phyloP scores from a whole-genome alignment of 768 basidiomycete genomes.

The Strobilomyces echinocephalus region DNA sequence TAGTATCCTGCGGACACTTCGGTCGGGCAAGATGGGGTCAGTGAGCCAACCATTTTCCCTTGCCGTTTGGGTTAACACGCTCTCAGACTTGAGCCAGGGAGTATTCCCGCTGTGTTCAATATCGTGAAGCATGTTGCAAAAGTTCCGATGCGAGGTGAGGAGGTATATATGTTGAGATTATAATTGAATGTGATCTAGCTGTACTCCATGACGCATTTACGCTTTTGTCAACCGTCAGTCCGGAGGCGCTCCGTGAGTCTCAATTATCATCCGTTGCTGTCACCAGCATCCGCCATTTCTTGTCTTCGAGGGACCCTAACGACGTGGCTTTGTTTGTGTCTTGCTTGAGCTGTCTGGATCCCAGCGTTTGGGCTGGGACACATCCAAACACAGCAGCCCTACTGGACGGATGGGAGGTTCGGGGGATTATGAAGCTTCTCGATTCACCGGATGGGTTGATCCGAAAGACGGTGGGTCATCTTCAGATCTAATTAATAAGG shows the following conservation, averaged over 20 bases:
- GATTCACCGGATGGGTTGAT: slow-evolving; percentile 55
- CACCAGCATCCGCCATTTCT: slow-evolving; percentile 48
- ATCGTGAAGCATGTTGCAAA: slow-evolving; percentile 24
- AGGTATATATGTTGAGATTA: not conserved
- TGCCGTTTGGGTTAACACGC: not conserved
- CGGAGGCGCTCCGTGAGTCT: slow-evolving; percentile 16
- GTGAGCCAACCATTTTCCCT: slow-evolving; percentile 1
- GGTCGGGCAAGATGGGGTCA: slow-evolving; percentile 21
- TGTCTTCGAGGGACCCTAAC: slow-evolving; percentile 54
- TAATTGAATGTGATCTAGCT: slow-evolving; percentile 25
- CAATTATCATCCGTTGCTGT: slow-evolving; percentile 30
- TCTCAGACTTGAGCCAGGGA: slow-evolving; percentile 20
- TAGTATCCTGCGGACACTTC: slow-evolving; percentile 22
- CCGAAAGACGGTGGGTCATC: slow-evolving; percentile 49
- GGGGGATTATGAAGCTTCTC: slow-evolving; percentile 62
- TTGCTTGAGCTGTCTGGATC: slow-evolving; percentile 57
- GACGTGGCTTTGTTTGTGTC: slow-evolving; percentile 62
- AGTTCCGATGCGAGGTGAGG: slow-evolving; percentile 25
- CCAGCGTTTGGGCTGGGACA: slow-evolving; percentile 66
- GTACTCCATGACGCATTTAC: slow-evolving; percentile 33
- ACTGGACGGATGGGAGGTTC: slow-evolving; percentile 72
- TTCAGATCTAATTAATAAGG: not conserved
- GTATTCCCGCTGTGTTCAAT: slow-evolving; percentile 19
- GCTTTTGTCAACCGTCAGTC: slow-evolving; percentile 24
- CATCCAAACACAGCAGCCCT: slow-evolving; percentile 43